Evolutionary conservation across 495 filamentous ascomycete genomes (phyloP), one percentile per base, ranked within the genome.

Genomic region (Aspergillus mulundensis): DNA sequence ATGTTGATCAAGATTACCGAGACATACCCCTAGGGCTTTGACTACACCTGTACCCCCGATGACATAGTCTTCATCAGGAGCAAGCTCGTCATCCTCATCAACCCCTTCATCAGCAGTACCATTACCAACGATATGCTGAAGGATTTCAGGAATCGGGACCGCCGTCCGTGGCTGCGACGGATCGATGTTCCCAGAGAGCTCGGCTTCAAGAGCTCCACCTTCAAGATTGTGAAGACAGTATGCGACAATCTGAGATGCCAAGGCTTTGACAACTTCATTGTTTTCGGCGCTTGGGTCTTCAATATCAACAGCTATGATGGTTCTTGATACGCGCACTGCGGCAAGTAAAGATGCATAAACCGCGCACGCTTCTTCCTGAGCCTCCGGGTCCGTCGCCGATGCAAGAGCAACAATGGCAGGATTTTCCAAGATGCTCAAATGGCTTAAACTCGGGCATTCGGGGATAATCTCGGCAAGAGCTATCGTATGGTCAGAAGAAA

Each of bases 11-110:
- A 73, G 53, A 60, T 95, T 95, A 52, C 87, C 85, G 30, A 98
- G 79, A 61, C 91, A 95, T 43, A 95, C 91, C 44, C 90, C 87
- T 50, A 98, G 75, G 20, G 91, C 92, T 70, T 97, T 95, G 32
- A 96, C 94, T 0, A 98, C 89, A 57, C 93, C 94, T 0, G 92
- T 96, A 18, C 93, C 92, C 36, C 92, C 91, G 63, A 98, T 91
- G 38, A 97, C 90, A 70, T 97, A 96, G 65, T 97, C 90, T 43
- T 95, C 88, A 59, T 95, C 90, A 1, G 92, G 89, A 23, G 90
- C 87, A 16, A 84, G 79, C 4, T 88, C 86, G 53, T 87, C 82
- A 24, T 87, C 81, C 30, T 84, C 83, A 39, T 88, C 81, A 49
- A 71, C 77, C 30, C 70, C 78, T 56, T 70, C 75, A 28, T 71